phyloP scores from a whole-genome alignment of 768 basidiomycete genomes.

The Tricholoma saponaceum region DNA sequence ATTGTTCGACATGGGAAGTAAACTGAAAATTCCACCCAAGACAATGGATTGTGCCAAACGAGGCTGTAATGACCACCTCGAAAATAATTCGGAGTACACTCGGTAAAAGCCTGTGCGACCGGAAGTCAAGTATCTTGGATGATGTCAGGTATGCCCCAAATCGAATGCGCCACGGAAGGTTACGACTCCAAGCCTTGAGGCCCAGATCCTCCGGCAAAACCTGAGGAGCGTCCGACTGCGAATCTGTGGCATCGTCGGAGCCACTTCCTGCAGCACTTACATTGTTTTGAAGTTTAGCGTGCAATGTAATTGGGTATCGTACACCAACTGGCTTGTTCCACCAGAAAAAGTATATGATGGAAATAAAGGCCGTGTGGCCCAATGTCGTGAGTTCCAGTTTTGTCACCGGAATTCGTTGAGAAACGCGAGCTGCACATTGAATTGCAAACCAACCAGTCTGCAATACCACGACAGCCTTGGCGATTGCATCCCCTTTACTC shows the following conservation, averaged over 20 bases:
- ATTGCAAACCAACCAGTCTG: neutral
- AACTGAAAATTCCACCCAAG: neutral
- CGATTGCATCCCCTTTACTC: neutral
- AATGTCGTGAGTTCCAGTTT: neutral
- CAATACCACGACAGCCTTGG: neutral
- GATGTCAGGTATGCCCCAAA: neutral
- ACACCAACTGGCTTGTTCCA: neutral
- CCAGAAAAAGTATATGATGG: neutral
- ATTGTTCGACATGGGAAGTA: neutral
- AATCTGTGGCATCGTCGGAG: neutral
- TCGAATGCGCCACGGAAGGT: neutral
- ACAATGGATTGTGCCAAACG: neutral
- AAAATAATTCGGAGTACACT: neutral
- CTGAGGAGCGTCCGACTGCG: neutral
- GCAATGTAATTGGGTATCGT: neutral
- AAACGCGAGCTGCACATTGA: neutral
- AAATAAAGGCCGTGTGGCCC: neutral
- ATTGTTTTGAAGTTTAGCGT: neutral
- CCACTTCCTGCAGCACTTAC: neutral
- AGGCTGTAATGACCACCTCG: neutral
- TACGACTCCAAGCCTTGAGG: neutral
- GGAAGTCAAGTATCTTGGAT: neutral
- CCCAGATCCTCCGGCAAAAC: too few relatives aligned
- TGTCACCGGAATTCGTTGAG: neutral
- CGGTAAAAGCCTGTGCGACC: neutral